Evolutionary conservation across 1,139 yeast genomes (phyloP), one percentile per base, ranked within the genome.

Genomic region (Saccharomycopsis hybrid): DNA sequence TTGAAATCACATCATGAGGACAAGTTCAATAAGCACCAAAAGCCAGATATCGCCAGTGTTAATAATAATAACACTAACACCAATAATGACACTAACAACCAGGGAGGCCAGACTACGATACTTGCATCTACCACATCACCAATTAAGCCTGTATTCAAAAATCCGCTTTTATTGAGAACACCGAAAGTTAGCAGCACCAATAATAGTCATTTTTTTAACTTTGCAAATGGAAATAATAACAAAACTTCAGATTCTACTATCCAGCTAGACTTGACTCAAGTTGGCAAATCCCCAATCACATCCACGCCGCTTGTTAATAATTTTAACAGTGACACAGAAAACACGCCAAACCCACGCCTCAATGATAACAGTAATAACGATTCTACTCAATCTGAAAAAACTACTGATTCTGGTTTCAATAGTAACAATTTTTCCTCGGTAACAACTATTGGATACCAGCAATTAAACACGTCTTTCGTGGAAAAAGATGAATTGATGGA

Each of bases 251-350:
- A 51, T 33, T 25, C 44, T 8, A 51, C 54, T 1, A 51, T 51
- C 30, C 52, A 49, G 47, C 25, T 51, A 29, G 54, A 51, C 11
- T 18, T 49, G 2, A 48, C 52, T 11, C 50, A 48, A 28, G 47
- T 43, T 27, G 41, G 5, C 13, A 47, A 50, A 28, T 24, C 51
- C 5, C 52, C 52, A 33, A 43, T 48, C 36, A 48, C 54, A 5
- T 49, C 53, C 4, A 51, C 54, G 9, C 54, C 54, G 7, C n/a
- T 50, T 5, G 33, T 38, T 9, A 41, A 28, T 24, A 46, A 35
- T 37, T 28, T 11, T 28, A 39, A 27, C 2, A 41, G 13, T 13
- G 45, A 35, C 25, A 18, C 13, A 3, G 47, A 46, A 8, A 30
- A 31, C 9, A 46, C 44, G 3, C n/a, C n/a, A n/a, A n/a, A n/a